Conservation (phyloP, 2,329 filamentous ascomycete species). For the Trichoderma hamatum region DNA sequence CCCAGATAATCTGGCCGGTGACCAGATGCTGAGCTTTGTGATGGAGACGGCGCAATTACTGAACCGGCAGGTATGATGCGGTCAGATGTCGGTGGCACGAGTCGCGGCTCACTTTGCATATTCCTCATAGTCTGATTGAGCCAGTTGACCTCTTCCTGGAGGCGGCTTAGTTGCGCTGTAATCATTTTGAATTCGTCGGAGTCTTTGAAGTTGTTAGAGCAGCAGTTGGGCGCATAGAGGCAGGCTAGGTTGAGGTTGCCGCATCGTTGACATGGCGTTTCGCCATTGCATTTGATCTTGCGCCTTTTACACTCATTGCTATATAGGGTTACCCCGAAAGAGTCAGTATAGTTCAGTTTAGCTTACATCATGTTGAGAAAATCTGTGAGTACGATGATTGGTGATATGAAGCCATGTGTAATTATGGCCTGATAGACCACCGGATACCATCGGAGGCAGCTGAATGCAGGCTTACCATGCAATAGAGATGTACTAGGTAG, state of each 20-base stretch:
- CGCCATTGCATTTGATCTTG: constrained; percentile 75
- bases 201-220: constrained; percentile 82
- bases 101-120: constrained; percentile 60
- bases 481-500: constrained; percentile 59
- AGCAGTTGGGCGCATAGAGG: constrained; percentile 68
- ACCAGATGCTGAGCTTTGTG: constrained; percentile 44
- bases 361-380: background rate
- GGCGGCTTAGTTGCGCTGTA: constrained; percentile 69
- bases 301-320: constrained; percentile 76
- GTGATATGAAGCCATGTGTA: too few relatives aligned
- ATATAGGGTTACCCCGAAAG: background rate
- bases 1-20: constrained; percentile 52
- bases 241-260: constrained; percentile 68
- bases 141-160: constrained; percentile 83
- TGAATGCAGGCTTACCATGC: constrained; percentile 53
- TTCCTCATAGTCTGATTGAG: constrained; percentile 73
- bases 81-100: constrained; percentile 38
- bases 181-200: constrained; percentile 88
- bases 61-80: constrained; percentile 42
- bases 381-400: background rate
- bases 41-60: constrained; percentile 47
- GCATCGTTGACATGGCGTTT: constrained; percentile 68
- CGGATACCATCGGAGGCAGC: background rate
- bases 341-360: constrained; percentile 12
- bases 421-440: background rate